phyloP scores from a whole-genome alignment of 2,329 filamentous ascomycete genomes.

The Fusarium coicis region DNA sequence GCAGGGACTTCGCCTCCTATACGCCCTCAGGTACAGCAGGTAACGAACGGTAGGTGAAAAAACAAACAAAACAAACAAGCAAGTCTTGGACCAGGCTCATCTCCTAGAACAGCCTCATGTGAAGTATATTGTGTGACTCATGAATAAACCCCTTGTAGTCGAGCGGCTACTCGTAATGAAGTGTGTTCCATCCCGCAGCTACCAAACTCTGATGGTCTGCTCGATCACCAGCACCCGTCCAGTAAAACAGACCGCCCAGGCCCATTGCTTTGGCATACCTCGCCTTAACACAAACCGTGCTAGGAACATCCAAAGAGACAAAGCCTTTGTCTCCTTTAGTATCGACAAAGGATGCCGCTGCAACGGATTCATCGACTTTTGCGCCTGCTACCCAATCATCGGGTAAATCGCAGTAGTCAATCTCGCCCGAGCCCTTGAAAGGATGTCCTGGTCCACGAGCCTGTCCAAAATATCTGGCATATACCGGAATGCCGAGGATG shows the following conservation, averaged over 20 bases:
- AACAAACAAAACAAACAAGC: not conserved
- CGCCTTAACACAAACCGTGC: conserved; percentile 70
- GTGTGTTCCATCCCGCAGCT: conserved; percentile 66
- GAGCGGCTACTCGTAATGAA: conserved; percentile 43
- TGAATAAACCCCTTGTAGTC: not conserved
- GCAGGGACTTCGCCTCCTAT: not conserved
- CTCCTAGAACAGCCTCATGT: not conserved
- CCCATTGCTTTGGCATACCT: conserved; percentile 64
- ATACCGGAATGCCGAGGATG: conserved; percentile 70
- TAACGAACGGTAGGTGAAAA: not conserved
- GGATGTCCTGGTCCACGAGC: conserved; percentile 64
- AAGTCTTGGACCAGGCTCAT: not conserved
- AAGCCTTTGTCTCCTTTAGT: conserved; percentile 57
- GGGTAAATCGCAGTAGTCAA: conserved; percentile 72
- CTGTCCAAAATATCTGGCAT: conserved; percentile 70
- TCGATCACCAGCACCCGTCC: conserved; percentile 72
- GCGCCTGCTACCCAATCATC: conserved; percentile 56
- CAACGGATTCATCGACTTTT: conserved; percentile 60
- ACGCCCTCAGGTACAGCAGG: not conserved
- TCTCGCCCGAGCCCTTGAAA: conserved; percentile 60
- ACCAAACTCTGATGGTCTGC: conserved; percentile 66
- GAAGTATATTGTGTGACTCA: not conserved
- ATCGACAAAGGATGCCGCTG: conserved; percentile 68
- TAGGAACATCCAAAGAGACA: conserved; percentile 71
- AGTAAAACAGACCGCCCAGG: conserved; percentile 74